A percentile compares a stretch with the other conserved stretches of the same genome.
phyloP scores from a whole-genome alignment of 305 asterid species.

The Fraxinus velutina region DNA sequence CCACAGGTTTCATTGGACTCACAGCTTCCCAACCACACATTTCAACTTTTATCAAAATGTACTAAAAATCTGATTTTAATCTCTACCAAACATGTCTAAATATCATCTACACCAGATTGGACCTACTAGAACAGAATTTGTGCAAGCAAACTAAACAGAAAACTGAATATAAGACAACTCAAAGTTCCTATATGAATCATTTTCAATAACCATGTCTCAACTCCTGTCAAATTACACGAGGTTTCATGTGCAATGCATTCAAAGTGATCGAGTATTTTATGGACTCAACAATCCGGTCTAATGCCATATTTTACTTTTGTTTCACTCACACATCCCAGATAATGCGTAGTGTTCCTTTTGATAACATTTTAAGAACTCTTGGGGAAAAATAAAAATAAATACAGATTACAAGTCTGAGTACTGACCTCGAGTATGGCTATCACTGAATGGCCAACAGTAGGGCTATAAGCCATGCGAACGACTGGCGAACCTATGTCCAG shows the following conservation, averaged over 20 bases:
- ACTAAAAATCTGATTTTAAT: background rate
- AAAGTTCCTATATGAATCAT: constrained; percentile 12
- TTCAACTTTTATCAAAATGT: background rate
- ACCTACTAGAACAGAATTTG: background rate
- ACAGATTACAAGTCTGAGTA: constrained; percentile 6
- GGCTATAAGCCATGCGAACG: constrained; percentile 94
- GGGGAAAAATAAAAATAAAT: background rate
- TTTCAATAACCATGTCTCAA: background rate
- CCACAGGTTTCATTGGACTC: background rate
- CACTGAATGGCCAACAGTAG: constrained; percentile 69
- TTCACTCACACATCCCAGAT: constrained; percentile 9
- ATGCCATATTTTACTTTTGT: background rate
- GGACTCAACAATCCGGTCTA: background rate
- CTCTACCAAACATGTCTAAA: background rate
- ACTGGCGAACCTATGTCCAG: constrained; percentile 95
- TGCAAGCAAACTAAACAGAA: background rate
- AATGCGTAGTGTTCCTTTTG: background rate
- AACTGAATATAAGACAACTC: constrained; percentile 5
- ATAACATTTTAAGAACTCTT: background rate
- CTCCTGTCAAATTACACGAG: constrained; percentile 6
- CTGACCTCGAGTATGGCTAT: constrained; percentile 95
- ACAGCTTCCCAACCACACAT: background rate
- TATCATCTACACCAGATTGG: background rate
- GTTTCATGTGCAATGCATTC: constrained; percentile 15
- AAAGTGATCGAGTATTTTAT: background rate